Conservation (phyloP, 495 filamentous ascomycete genomes). For the Xylaria cubensis region DNA sequence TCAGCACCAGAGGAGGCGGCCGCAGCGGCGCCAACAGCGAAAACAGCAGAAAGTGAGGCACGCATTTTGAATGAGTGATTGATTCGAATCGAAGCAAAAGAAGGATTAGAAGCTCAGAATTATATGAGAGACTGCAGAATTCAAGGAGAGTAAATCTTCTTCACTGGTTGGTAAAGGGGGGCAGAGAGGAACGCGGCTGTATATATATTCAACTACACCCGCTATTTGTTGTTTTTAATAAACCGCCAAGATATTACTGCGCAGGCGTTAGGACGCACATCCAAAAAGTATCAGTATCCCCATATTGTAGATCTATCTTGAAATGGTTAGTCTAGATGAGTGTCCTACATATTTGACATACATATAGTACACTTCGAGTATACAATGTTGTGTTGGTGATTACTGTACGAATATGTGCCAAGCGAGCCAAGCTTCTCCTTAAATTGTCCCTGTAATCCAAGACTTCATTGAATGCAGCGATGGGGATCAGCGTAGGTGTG, state of each 20-base stretch:
- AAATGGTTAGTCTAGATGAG: not conserved
- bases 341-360: conserved; percentile 16
- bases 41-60: conserved; percentile 15
- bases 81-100: not conserved
- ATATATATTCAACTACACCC: conserved; percentile 12
- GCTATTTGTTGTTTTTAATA: conserved; percentile 11
- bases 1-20: conserved; percentile 14
- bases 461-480: not conserved
- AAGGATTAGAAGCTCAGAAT: not conserved
- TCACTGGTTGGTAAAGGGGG: not conserved
- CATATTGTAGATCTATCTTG: conserved; percentile 13
- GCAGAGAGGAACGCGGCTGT: not conserved
- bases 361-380: not conserved
- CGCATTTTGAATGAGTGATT: conserved; percentile 18
- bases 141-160: conserved; percentile 12
- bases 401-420: conserved; percentile 17
- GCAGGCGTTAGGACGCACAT: not conserved
- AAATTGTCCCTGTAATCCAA: not conserved
- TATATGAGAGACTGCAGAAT: conserved; percentile 5
- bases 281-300: conserved; percentile 5
- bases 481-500: conserved; percentile 7
- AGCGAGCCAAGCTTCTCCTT: conserved; percentile 18
- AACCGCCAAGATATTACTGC: not conserved
- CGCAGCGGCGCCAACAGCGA: conserved; percentile 18
- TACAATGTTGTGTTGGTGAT: conserved; percentile 1